Evolutionary conservation across 2,329 filamentous ascomycete species (phyloP), one percentile per base, ranked within the genome.

Genomic region (Alternaria atra): DNA sequence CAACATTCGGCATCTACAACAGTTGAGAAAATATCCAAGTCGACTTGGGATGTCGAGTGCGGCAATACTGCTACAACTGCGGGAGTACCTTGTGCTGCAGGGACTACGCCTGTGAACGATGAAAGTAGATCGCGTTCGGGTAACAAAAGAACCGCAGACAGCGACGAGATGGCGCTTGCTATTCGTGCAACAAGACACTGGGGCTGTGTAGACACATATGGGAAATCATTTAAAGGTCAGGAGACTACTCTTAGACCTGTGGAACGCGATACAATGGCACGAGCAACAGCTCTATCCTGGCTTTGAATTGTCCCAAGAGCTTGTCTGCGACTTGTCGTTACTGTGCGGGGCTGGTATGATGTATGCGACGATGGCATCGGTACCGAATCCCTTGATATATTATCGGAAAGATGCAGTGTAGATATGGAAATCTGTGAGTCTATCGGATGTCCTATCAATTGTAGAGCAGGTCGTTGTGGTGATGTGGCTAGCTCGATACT

Each of bases 1-100:
- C 55, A 44, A 34, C 55, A 58, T 29, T 58, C 55, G 1, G 55
- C 52, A 34, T 58, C 30, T 10, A 58, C 55, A 2, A 34, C 55
- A 13, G 39, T 52, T 3, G 47, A 52, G 17, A 58, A 43, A 8
- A 20, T 32, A n/a, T 58, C 32, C 29, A 58, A 6, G 23, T 48
- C 13, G 17, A 30, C 0, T 29, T 12, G 27, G 23, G 9, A 32
- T 32, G 23, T 17, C 10, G 42, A 20, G 27, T 15, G 27, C 10
- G 20, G 40, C 29, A 25, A 17, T 32, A 29, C 17, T 20, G 27
- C 29, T 34, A 29, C 34, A 17, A 34, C 20, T 30, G 8, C 43
- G 30, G 43, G 27, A 4, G 25, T n/a, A 15, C 9, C 27, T 17
- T 6, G 15, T 30, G 8, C 7, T n/a, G 30, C 23, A 9, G 35